phyloP scores from a whole-genome alignment of 169 alveolate species.

The Hepatocystis sp. region DNA sequence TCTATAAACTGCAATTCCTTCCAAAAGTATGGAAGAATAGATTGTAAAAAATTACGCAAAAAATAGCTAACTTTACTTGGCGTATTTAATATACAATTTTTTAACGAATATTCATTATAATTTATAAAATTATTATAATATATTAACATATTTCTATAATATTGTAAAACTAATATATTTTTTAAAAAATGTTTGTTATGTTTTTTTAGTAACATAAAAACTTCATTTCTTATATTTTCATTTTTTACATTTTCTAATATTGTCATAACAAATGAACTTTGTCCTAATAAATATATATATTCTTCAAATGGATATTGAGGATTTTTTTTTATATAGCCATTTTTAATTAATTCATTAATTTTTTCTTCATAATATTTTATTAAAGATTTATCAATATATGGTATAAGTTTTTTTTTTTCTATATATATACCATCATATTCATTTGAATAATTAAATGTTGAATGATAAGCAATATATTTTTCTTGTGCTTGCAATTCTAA shows the following conservation, averaged over 20 bases:
- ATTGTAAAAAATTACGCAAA: slow-evolving; percentile 26
- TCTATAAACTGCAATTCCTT: slow-evolving; percentile 58
- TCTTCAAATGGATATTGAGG: slow-evolving; percentile 1
- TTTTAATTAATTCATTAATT: slow-evolving; percentile 47
- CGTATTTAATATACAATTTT: slow-evolving; percentile 57
- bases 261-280: slow-evolving; percentile 39
- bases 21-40: slow-evolving; percentile 28
- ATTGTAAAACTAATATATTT: slow-evolving; percentile 53
- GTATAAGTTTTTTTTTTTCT: slow-evolving; percentile 31
- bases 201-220: slow-evolving; percentile 13
- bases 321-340: slow-evolving; percentile 10
- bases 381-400: slow-evolving; percentile 44
- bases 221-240: slow-evolving; percentile 6
- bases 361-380: slow-evolving; percentile 48
- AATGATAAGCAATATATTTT: slow-evolving; percentile 36
- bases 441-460: slow-evolving; percentile 21
- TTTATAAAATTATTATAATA: slow-evolving; percentile 40
- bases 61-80: slow-evolving; percentile 58
- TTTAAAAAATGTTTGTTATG: slow-evolving; percentile 38
- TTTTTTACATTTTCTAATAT: slow-evolving; percentile 58
- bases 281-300: slow-evolving; percentile 40
- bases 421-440: slow-evolving; percentile 52
- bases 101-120: slow-evolving; percentile 51
- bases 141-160: slow-evolving; percentile 65
- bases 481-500: slow-evolving; percentile 68